Base-by-base conservation (phyloP, 176 grass and related monocot species). In the Hordeum marinum region DNA sequence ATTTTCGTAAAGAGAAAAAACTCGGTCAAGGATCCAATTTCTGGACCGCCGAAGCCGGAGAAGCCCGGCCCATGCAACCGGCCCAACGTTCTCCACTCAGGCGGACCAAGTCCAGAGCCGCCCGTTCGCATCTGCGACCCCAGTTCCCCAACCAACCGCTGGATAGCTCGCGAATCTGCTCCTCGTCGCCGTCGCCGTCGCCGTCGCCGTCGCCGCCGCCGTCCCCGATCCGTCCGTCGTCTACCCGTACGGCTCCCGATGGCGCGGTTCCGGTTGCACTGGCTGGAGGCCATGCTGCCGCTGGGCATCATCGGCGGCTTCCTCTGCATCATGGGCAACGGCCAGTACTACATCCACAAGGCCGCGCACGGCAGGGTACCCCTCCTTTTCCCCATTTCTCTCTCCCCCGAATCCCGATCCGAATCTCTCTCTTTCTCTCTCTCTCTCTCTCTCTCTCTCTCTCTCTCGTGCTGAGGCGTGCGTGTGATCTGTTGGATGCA, bases 301-400 rank as follows among this genome's bases (percentile, higher is more conserved):
- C 91, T 99, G 57, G 96, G 89, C 21, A 95, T 99, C 91, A 99
- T 99, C 86, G 96, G 82, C n/a, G 96, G 91, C 39, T 92, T 99
- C 91, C 87, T 99, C 64, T 95, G 86, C 91, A 91, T 96, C 87
- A 99, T 99, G 96, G 93, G 96, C 59, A 99, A 99, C 88, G 91
- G 87, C 31, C 96, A 95, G 85, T 99, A 99, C 83, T 99, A 86
- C 93, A 96, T 99, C 88, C 96, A 99, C 89, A 93, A 40, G 90
- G 91, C 91, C 64, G 91, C 90, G 60, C 93, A 99, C 57, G 96
- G 96, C 65, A 84, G 93, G 90, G 96, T 99, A 86, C 76, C 20
- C 6, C 10, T 21, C 27, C 27, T 6, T n/a, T 64, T 46, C 23
- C 12, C 23, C 50, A 1, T 39, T 17, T 6, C 7, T 17, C 21